phyloP scores from a whole-genome alignment of 2,329 filamentous ascomycete genomes.

The Pseudogymnoascus sp. region DNA sequence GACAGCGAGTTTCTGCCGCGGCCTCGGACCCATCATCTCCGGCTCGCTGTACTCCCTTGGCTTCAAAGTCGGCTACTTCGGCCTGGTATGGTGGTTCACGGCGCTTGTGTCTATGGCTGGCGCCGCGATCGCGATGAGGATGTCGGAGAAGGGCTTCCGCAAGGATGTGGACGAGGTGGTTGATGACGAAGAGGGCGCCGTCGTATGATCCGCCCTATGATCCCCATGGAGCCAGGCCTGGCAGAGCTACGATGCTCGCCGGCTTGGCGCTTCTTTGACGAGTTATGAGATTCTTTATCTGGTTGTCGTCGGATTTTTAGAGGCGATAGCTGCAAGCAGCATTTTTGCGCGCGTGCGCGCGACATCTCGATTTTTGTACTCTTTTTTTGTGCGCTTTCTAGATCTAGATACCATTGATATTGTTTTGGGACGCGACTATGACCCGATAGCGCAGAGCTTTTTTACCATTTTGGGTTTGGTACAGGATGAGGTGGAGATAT shows the following conservation, averaged over 20 bases:
- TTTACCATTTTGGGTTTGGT: not conserved
- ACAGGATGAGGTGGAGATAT: not conserved
- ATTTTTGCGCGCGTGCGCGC: not conserved
- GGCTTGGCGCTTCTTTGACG: not conserved
- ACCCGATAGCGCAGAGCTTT: not conserved
- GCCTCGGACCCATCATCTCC: constrained; percentile 81
- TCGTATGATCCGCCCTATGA: not conserved
- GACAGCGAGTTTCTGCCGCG: constrained; percentile 79
- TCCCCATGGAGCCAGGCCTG: not conserved
- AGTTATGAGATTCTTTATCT: not conserved
- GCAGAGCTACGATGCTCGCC: not conserved
- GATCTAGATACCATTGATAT: constrained; percentile 2
- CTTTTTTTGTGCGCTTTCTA: constrained; percentile 4
- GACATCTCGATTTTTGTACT: not conserved
- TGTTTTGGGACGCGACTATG: not conserved
- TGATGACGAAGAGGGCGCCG: not conserved
- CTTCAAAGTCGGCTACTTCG: constrained; percentile 72
- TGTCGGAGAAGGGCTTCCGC: not conserved
- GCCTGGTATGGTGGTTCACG: constrained; percentile 89
- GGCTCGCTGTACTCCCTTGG: constrained; percentile 79
- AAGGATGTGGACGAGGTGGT: not conserved
- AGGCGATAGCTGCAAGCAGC: not conserved
- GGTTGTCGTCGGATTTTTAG: not conserved
- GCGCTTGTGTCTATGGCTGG: constrained; percentile 69
- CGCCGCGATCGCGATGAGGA: constrained; percentile 34